These are phyloP conservation scores for Sinapis alba DNA, from an alignment of 441 rosid genomes.

Conservation along the genomic window DNA sequence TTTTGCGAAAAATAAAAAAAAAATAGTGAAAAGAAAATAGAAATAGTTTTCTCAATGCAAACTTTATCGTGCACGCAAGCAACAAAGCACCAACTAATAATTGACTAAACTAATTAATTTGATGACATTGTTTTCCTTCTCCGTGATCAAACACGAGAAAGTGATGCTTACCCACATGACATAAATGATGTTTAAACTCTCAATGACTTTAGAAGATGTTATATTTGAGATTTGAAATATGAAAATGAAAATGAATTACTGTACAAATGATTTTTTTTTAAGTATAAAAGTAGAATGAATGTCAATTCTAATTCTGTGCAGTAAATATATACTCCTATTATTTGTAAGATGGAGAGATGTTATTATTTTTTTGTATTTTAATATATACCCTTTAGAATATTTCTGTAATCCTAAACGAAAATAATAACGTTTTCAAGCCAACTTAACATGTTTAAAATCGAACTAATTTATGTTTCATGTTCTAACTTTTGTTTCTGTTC, in stretches of 20 bases:
- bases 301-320: background rate
- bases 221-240: background rate
- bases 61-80: slow-evolving; percentile 44
- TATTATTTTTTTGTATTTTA: background rate
- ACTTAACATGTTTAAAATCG: background rate
- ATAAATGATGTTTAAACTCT: background rate
- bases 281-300: background rate
- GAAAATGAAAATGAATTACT: background rate
- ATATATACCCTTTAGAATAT: background rate
- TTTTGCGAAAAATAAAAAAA: background rate
- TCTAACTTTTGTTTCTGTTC: background rate
- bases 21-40: background rate
- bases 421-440: background rate
- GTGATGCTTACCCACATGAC: background rate
- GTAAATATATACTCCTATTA: background rate
- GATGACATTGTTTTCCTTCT: background rate
- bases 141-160: slow-evolving; percentile 9
- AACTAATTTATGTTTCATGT: background rate
- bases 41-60: slow-evolving; percentile 16
- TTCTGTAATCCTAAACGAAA: background rate
- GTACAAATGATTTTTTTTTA: background rate
- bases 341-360: background rate
- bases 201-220: background rate
- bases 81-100: slow-evolving; percentile 40
- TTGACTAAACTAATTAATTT: slow-evolving; percentile 20